Evolutionary conservation across 768 basidiomycete genomes (phyloP), one percentile per base, ranked within the genome.

Genomic region (Hygrophoropsis aurantiaca): DNA sequence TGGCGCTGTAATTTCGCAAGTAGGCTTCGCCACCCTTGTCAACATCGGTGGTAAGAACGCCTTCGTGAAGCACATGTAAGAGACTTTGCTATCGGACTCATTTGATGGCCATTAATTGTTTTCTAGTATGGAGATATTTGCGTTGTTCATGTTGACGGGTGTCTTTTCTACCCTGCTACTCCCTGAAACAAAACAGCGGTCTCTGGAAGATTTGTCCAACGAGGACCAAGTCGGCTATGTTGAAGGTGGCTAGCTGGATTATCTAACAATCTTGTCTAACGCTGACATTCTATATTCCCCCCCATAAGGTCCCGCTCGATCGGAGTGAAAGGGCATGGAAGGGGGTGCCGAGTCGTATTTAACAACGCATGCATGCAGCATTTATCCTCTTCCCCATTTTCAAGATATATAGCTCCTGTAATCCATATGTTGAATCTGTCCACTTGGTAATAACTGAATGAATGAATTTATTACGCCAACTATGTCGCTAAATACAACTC

Each of bases 141-240:
- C 89, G 11, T 67, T 89, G 46, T 91, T 91, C 74, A 93, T 90
- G 90, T 65, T 90, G 46, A 90, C 87, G 2, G 90, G 90, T 37
- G 74, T 92, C 49, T 78, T 84, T 71, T 90, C 91, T 6, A 91
- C 90, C 0, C 68, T 90, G 13, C 76, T 92, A 11, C 61, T 93
- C 10, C 86, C 87, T 27, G 91, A 93, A 70, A 91, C 91, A 38
- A 93, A 81, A 65, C 69, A 71, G 34, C 69, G 57, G 64, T 62
- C 77, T 5, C 74, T 90, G 16, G 88, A 90, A 67, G 84, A 84
- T 13, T 72, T 89, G 18, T 90, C 87, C 10, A 81, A 82, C 57
- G 88, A 90, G 60, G 68, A 75, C 10, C 87, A 89, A 52, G 70
- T 82, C 0, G 67, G 72, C 24, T 89, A 88, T 64, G 69, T 87